Base-by-base conservation (phyloP, 2,329 filamentous ascomycete species). In the Colletotrichum ledebouriae region DNA sequence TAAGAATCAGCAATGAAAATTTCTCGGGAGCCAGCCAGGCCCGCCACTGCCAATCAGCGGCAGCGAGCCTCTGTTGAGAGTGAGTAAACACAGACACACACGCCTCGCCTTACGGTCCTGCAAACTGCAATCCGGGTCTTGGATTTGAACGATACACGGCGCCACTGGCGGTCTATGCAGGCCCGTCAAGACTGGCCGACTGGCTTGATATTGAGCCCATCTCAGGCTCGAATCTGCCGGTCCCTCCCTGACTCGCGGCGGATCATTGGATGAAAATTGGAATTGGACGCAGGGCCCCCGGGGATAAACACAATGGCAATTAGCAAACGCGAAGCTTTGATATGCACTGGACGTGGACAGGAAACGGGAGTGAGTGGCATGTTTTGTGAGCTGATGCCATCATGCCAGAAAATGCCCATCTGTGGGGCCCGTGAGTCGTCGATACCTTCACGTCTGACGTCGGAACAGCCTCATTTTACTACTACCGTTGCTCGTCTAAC, bases 311-410 rank as follows among this genome's bases (percentile, higher is more conserved):
- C 15, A 53, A 53, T 33, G 29, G 25, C 13, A 50, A 50, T 22
- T n/a, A 29, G 25, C 47, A 37, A 53, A 53, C 25, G 29, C 12
- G 34, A 33, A 20, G 50, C 25, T 29, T 29, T 29, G 25, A 29
- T 29, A 29, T 29, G 25, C 4, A 29, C 25, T 29, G 25, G 25
- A 29, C 25, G 25, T 7, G 25, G 42, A 46, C 13, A 20, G 34
- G 25, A n/a, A 55, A 44, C 22, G 4, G 34, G 53, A 22, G 34
- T 5, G 17, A 22, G 34, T 5, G 17, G 7, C 61, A 22, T 39
- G 37, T 33, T 59, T 56, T 49, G 60, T 68, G 47, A 64, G 65
- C 59, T 63, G 64, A 63, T 67, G 44, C 44, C 49, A 39, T 67
- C 64, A 52, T 50, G 60, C 64, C 59, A 67, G 64, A 53, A 46